Evolutionary conservation across 1,284 basidiomycete genomes (phyloP).

Genomic region (Chondrostereum purpureum): DNA sequence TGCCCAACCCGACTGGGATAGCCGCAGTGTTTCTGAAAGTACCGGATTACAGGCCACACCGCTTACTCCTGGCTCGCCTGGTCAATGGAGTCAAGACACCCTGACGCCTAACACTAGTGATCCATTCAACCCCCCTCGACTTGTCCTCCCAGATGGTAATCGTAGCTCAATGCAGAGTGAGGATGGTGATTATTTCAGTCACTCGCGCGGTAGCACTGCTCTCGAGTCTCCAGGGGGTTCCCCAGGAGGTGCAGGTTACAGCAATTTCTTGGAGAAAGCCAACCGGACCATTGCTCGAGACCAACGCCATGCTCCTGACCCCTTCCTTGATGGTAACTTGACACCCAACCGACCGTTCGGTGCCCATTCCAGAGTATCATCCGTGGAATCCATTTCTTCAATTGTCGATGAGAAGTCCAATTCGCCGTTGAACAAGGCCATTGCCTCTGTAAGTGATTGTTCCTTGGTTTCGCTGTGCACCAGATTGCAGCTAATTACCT

Average conservation of each 20-base stretch:
- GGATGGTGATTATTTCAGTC: conserved; percentile 54
- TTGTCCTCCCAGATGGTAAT: conserved; percentile 29
- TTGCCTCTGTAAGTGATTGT: conserved; percentile 59
- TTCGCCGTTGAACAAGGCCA: conserved; percentile 88
- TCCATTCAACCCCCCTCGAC: conserved; percentile 25
- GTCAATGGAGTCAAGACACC: conserved; percentile 46
- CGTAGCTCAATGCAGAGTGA: conserved; percentile 42
- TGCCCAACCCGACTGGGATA: conserved; percentile 50
- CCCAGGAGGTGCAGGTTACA: conserved; percentile 49
- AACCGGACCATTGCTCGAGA: conserved; percentile 78
- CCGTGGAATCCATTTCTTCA: conserved; percentile 81
- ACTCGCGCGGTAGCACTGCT: conserved; percentile 27
- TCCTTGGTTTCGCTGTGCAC: background rate
- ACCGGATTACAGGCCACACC: conserved; percentile 18
- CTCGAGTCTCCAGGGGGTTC: conserved; percentile 16
- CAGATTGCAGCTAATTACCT: conserved; percentile 9
- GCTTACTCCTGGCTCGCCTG: conserved; percentile 30
- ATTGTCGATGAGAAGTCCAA: conserved; percentile 86
- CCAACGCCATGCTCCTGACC: conserved; percentile 71
- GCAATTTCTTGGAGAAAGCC: conserved; percentile 77
- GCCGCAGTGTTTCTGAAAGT: conserved; percentile 30
- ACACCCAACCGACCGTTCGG: conserved; percentile 72
- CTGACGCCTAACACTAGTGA: conserved; percentile 36
- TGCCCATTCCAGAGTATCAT: conserved; percentile 71
- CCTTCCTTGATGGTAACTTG: conserved; percentile 62